phyloP scores from a whole-genome alignment of 2,329 filamentous ascomycete genomes.

The Talaromyces sp. region DNA sequence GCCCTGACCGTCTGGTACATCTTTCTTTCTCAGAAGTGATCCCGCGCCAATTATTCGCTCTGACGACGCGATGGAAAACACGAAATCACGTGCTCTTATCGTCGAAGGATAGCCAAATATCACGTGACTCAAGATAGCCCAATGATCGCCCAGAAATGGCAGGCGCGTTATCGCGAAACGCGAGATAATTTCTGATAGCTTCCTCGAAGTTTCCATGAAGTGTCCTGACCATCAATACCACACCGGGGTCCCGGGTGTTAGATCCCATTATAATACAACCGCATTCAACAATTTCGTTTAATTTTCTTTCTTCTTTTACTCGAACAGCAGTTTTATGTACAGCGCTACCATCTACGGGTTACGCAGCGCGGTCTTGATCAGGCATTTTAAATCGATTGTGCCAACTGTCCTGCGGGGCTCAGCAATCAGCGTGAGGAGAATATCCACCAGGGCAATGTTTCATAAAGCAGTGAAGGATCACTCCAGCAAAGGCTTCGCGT shows the following conservation, averaged over 20 bases:
- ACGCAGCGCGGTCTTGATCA: conserved; percentile 23
- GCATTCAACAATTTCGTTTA: neutral
- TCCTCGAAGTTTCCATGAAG: neutral
- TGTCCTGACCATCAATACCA: neutral
- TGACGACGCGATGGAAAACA: conserved; percentile 7
- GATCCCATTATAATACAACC: neutral
- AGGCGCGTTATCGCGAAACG: conserved; percentile 16
- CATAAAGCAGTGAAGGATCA: conserved; percentile 41
- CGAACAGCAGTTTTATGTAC: conserved; percentile 14
- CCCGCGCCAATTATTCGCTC: neutral
- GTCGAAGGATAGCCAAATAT: neutral
- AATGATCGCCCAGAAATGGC: neutral
- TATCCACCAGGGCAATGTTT: conserved; percentile 32
- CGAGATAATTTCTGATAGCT: conserved; percentile 3
- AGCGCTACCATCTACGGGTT: conserved; percentile 14
- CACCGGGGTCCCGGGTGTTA: neutral
- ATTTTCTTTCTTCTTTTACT: conserved; percentile 29
- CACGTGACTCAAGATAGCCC: neutral
- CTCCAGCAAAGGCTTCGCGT: conserved; percentile 22
- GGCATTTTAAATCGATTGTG: conserved; percentile 23
- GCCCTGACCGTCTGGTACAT: neutral
- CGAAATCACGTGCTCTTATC: conserved; percentile 10
- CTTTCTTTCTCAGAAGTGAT: neutral
- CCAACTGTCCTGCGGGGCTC: conserved; percentile 26
- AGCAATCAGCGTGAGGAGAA: conserved; percentile 19